Conservation (phyloP, 306 rosid species). For the Hippophae gyantsensis region DNA sequence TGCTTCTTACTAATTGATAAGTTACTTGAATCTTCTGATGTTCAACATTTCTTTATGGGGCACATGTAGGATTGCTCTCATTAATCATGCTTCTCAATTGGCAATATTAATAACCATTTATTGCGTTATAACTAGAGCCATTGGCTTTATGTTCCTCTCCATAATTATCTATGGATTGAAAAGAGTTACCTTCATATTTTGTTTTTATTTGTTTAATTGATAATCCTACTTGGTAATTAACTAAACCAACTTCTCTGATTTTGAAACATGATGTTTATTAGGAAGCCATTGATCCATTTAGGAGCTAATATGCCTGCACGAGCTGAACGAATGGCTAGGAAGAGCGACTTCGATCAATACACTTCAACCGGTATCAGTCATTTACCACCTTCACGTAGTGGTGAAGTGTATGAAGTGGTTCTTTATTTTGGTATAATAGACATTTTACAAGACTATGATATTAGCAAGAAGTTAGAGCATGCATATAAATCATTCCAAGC, state of each 20-base stretch:
- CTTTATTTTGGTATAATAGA: constrained; percentile 88
- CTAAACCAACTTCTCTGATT: no score
- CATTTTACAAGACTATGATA: constrained; percentile 89
- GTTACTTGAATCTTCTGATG: neutral
- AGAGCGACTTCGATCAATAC: constrained; percentile 86
- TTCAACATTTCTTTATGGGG: constrained; percentile 33
- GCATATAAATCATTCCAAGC: constrained; percentile 91
- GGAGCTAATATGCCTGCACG: constrained; percentile 98
- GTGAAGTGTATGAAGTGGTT: constrained; percentile 62
- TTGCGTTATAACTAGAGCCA: no score
- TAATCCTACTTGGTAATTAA: no score
- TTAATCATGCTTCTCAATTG: no score
- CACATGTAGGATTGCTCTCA: constrained; percentile 20
- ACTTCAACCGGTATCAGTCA: constrained; percentile 49
- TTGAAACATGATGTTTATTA: constrained; percentile 22
- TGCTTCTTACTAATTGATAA: no score
- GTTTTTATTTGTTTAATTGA: no score
- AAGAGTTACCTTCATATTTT: no score
- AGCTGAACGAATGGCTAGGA: constrained; percentile 77
- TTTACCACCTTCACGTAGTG: constrained; percentile 56
- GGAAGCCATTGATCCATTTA: constrained; percentile 75
- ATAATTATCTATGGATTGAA: no score
- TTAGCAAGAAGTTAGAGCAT: constrained; percentile 91
- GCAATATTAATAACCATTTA: no score
- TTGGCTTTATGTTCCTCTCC: no score